Evolutionary conservation across 2,329 filamentous ascomycete genomes (phyloP).

Genomic region (Byssochlamys sp.): DNA sequence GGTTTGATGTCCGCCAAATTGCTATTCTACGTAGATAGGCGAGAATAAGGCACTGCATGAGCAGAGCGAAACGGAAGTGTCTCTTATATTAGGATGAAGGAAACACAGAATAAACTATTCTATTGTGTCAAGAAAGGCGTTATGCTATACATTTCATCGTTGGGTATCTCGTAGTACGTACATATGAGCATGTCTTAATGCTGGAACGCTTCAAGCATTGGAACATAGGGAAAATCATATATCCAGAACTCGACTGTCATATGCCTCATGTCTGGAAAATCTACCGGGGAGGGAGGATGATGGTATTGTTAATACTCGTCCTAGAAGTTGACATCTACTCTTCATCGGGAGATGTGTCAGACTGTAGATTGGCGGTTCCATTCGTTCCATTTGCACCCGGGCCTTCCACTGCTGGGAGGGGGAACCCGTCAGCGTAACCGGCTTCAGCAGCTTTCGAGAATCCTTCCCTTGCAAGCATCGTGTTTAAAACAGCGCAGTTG

Average conservation of each 20-base stretch:
- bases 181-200: not conserved
- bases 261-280: not conserved
- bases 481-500: constrained; percentile 83
- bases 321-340: not conserved
- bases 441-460: constrained; percentile 57
- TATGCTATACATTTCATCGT: not conserved
- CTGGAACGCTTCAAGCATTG: constrained; percentile 7
- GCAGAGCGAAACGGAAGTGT: no score
- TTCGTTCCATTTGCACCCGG: constrained; percentile 13
- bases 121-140: not conserved
- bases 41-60: no score
- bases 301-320: not conserved
- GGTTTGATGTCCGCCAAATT: no score
- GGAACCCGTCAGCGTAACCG: constrained; percentile 34
- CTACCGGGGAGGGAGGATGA: not conserved
- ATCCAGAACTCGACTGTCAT: constrained; percentile 3
- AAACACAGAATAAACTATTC: not conserved
- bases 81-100: not conserved
- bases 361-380: constrained; percentile 1
- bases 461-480: constrained; percentile 71
- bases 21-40: no score
- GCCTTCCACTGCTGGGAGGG: constrained; percentile 25
- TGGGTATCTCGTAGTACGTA: constrained; percentile 2
- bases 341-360: constrained; percentile 3
- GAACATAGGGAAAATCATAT: constrained; percentile 6